Percentiles rank a stretch among this genome's conserved stretches.
phyloP scores from a whole-genome alignment of 2,329 filamentous ascomycete species.

The Hypoxylon sp. region DNA sequence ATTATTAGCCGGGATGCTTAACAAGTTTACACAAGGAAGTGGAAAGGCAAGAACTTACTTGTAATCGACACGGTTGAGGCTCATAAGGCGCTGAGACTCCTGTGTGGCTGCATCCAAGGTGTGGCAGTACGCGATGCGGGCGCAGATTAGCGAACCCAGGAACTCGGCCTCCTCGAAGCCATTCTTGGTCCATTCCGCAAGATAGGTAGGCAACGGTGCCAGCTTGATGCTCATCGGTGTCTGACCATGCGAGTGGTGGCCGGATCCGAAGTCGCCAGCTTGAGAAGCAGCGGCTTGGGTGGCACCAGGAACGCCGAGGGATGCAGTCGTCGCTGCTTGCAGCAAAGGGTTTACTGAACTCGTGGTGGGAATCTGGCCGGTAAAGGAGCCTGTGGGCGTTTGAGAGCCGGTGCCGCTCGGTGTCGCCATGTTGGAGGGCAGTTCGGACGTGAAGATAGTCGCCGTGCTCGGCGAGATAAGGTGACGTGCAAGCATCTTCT shows the following conservation, averaged over 20 bases:
- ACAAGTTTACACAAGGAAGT: slow-evolving; percentile 3
- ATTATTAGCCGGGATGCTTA: background rate
- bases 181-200: slow-evolving; percentile 89
- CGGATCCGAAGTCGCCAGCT: slow-evolving; percentile 55
- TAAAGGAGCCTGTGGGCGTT: slow-evolving; percentile 78
- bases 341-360: slow-evolving; percentile 85
- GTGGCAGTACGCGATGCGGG: slow-evolving; percentile 70
- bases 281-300: slow-evolving; percentile 57
- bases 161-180: slow-evolving; percentile 85
- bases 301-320: slow-evolving; percentile 57
- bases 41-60: slow-evolving; percentile 59
- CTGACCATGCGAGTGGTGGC: slow-evolving; percentile 70
- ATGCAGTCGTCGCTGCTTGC: slow-evolving; percentile 85
- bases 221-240: slow-evolving; percentile 88
- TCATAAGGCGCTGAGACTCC: slow-evolving; percentile 68
- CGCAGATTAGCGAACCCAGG: slow-evolving; percentile 87
- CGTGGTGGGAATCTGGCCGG: slow-evolving; percentile 63
- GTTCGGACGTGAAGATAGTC: slow-evolving; percentile 96
- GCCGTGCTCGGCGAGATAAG: slow-evolving; percentile 91
- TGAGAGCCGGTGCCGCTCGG: slow-evolving; percentile 91
- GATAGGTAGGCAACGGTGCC: slow-evolving; percentile 82
- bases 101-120: slow-evolving; percentile 65
- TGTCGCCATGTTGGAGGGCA: slow-evolving; percentile 92
- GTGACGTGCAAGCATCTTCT: slow-evolving; percentile 83
- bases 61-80: slow-evolving; percentile 69